Base-by-base conservation (phyloP, 345 rosid genomes). In the Gossypium longicalyx region DNA sequence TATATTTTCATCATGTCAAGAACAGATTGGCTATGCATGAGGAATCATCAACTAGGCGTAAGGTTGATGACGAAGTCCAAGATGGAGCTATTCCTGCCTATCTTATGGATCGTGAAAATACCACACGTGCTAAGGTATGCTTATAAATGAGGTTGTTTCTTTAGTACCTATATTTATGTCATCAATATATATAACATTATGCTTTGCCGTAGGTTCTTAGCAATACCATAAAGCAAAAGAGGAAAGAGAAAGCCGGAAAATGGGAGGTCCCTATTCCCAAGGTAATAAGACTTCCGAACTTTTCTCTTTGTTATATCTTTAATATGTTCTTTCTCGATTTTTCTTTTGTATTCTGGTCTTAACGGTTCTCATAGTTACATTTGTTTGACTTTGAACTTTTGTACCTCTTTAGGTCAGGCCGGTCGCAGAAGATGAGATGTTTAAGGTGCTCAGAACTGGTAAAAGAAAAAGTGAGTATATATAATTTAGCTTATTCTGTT, bases 51-150 rank as follows among this genome's bases (percentile, higher is more conserved):
- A 83, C 85, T 56, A 85, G 97, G 81, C 89, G 99, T 71, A 90
- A 90, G 80, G 88, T 82, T 71, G 99, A 89, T 72, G 98, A 93
- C 70, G 81, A 96, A 52, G 97, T 96, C 59, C 87, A 80, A 12
- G 94, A 96, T n/a, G 99, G 98, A 80, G 98, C 98, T 80, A 77
- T 90, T 83, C 99, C 99, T 76, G 90, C 98, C 63, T 93, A 95
- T 85, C 88, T 95, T 13, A 83, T 95, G 78, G 99, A 95, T 83
- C 98, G 99, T 86, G 98, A 93, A 67, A 80, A 79, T 38, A 95
- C 99, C 16, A 74, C 89, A 58, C 85, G 98, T 13, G 96, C 93
- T 11, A 95, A 95, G 89, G 99, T 87, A 74, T 2, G 64, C 38
- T 47, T 41, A 19, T 74, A 47, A 41, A 54, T 29, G 12, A 76